Conservation (phyloP, 345 rosid genomes). For the Lumnitzera racemosa region DNA sequence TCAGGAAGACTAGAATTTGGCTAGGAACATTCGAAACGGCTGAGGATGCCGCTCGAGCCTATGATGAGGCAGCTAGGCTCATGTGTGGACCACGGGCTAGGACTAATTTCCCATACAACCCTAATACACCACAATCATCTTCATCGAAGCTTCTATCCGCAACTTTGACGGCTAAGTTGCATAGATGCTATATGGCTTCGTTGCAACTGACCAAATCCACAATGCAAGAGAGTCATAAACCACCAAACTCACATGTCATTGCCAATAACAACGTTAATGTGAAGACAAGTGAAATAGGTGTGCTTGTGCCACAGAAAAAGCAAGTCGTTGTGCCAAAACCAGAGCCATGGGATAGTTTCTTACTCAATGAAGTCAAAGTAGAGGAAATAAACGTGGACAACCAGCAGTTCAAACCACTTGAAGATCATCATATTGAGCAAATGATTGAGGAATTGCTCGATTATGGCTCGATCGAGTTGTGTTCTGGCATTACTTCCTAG, state of each 20-base stretch:
- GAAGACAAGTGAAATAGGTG: conserved; percentile 18
- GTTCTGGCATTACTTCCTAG: conserved; percentile 31
- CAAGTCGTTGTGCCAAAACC: conserved; percentile 12
- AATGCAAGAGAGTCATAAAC: conserved; percentile 12
- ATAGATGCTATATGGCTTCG: conserved; percentile 92
- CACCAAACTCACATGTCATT: conserved; percentile 15
- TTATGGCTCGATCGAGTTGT: conserved; percentile 73
- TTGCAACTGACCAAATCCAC: conserved; percentile 70
- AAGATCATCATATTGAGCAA: conserved; percentile 90
- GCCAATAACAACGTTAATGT: conserved; percentile 16
- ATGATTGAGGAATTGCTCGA: conserved; percentile 92
- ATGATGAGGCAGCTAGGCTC: conserved; percentile 95
- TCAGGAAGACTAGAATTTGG: conserved; percentile 97
- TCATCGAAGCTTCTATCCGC: conserved; percentile 90
- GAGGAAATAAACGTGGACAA: conserved; percentile 3
- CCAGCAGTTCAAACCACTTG: conserved; percentile 42
- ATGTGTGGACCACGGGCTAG: conserved; percentile 95
- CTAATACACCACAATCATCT: conserved; percentile 52
- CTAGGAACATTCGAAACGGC: conserved; percentile 96
- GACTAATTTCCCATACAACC: conserved; percentile 87
- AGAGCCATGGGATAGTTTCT: background rate
- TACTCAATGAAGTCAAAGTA: background rate
- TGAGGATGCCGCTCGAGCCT: conserved; percentile 92
- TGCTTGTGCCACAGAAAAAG: conserved; percentile 20
- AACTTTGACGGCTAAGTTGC: conserved; percentile 81